A percentile compares a stretch with the other conserved stretches of the same genome.
Conservation (phyloP, 2,329 filamentous ascomycete genomes). For the Hypoxylon sp. region DNA sequence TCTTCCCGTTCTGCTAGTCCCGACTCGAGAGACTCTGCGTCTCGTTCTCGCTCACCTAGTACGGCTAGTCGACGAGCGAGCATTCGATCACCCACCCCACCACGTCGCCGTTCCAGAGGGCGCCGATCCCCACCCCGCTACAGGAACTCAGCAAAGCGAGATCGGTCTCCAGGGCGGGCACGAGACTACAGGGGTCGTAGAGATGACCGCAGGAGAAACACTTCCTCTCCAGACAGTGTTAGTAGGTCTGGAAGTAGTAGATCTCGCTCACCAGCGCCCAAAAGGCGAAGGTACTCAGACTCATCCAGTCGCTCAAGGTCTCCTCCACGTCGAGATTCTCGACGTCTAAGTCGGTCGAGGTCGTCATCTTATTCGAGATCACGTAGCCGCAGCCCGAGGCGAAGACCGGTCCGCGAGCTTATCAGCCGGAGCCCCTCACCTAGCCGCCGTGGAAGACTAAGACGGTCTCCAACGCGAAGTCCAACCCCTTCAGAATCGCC, state of each 20-base stretch:
- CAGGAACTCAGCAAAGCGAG: conserved; percentile 50
- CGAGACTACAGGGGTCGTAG: conserved; percentile 48
- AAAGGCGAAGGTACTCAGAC: conserved; percentile 66
- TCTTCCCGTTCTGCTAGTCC: conserved; percentile 58
- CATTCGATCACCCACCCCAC: conserved; percentile 50
- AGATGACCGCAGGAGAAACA: conserved; percentile 50
- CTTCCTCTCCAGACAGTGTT: conserved; percentile 50
- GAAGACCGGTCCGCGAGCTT: conserved; percentile 55
- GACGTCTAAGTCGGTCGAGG: conserved; percentile 58
- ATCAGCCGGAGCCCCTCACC: conserved; percentile 58
- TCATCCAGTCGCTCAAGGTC: conserved; percentile 64
- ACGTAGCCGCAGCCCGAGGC: conserved; percentile 54
- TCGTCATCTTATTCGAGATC: conserved; percentile 60
- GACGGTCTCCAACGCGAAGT: conserved; percentile 56
- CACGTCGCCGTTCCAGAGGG: conserved; percentile 47
- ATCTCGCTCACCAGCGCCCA: conserved; percentile 61
- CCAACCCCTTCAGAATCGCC: conserved; percentile 49
- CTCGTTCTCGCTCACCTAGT: conserved; percentile 53
- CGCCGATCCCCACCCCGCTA: conserved; percentile 52
- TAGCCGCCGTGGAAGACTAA: conserved; percentile 54
- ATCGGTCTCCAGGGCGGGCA: conserved; percentile 51
- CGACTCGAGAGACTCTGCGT: conserved; percentile 56
- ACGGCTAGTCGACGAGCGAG: conserved; percentile 47
- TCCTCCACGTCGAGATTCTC: conserved; percentile 58
- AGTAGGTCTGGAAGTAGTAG: conserved; percentile 50